Evolutionary conservation across 179 eudicot species (phyloP).

Genomic region (Nepenthes alata): DNA sequence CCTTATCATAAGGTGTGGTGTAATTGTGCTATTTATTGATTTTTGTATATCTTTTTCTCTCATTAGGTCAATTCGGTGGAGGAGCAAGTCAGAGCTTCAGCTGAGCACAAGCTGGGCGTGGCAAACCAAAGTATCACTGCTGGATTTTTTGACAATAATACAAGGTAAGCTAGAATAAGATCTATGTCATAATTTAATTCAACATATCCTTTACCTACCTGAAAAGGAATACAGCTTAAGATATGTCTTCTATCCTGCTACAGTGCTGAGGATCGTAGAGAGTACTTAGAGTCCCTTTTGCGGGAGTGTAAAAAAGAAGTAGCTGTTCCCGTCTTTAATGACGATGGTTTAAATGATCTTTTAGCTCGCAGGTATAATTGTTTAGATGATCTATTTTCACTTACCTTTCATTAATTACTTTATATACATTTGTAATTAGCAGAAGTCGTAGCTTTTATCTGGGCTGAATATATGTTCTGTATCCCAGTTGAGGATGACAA

Average conservation of each 20-base stretch:
- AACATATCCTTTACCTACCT: neutral
- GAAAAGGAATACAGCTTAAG: neutral
- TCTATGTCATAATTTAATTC: neutral
- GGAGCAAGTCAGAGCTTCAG: conserved; percentile 98
- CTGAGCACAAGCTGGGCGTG: conserved; percentile 98
- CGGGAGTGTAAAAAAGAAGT: conserved; percentile 97
- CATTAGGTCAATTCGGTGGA: conserved; percentile 82
- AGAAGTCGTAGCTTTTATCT: no score
- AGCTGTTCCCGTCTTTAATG: conserved; percentile 85
- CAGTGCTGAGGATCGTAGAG: conserved; percentile 99
- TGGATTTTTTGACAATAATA: conserved; percentile 96
- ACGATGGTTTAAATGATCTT: conserved; percentile 83
- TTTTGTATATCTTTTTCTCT: neutral
- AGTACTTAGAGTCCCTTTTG: conserved; percentile 86
- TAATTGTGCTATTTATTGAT: neutral
- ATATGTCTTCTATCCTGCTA: conserved; percentile 6
- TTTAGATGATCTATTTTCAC: neutral
- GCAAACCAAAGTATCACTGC: conserved; percentile 99
- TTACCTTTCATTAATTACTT: neutral
- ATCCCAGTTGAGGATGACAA: no score
- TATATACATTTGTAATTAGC: no score
- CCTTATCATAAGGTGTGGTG: neutral
- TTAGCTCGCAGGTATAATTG: conserved; percentile 79
- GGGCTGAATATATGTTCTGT: no score
- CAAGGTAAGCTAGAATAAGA: conserved; percentile 39